Conservation (phyloP, 1,284 basidiomycete genomes). For the Trametes sp. region DNA sequence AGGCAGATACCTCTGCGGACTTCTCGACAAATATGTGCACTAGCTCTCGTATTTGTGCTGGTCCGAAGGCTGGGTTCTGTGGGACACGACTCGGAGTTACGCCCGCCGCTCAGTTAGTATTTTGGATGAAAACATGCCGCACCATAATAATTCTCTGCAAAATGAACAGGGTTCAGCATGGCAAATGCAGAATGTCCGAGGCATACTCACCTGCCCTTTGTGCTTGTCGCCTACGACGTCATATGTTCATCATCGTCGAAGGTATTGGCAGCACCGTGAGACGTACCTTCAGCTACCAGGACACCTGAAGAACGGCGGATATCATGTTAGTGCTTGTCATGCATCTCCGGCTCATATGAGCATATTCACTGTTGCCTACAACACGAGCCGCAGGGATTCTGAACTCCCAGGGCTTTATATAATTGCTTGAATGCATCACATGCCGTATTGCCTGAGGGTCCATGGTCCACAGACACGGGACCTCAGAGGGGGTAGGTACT, state of each 20-base stretch:
- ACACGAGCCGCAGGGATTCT: slow-evolving; percentile 5
- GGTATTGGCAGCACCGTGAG: not conserved
- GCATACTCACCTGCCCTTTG: slow-evolving; percentile 13
- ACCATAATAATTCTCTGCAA: slow-evolving; percentile 6
- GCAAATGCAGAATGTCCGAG: not conserved
- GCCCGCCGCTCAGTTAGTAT: too few relatives aligned
- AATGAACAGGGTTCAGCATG: not conserved
- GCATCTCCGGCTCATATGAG: not conserved
- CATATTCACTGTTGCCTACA: slow-evolving; percentile 9
- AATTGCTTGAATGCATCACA: slow-evolving; percentile 11
- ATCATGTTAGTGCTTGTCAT: not conserved
- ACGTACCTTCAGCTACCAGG: slow-evolving; percentile 20
- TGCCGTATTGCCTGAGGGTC: slow-evolving; percentile 12
- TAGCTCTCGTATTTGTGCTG: slow-evolving; percentile 58
- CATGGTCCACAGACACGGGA: slow-evolving; percentile 13
- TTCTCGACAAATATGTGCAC: slow-evolving; percentile 64
- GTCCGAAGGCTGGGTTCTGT: slow-evolving; percentile 68
- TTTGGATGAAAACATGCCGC: too few relatives aligned
- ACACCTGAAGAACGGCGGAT: slow-evolving; percentile 11
- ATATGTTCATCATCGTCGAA: not conserved
- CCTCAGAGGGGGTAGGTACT: too few relatives aligned
- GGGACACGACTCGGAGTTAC: not conserved
- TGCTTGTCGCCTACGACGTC: slow-evolving; percentile 12
- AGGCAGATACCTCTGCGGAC: slow-evolving; percentile 49
- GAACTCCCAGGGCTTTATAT: slow-evolving; percentile 18